Percentiles rank a stretch among this genome's conserved stretches.
phyloP scores from a whole-genome alignment of 495 filamentous ascomycete genomes.

The Saxophila tyrrhenica region DNA sequence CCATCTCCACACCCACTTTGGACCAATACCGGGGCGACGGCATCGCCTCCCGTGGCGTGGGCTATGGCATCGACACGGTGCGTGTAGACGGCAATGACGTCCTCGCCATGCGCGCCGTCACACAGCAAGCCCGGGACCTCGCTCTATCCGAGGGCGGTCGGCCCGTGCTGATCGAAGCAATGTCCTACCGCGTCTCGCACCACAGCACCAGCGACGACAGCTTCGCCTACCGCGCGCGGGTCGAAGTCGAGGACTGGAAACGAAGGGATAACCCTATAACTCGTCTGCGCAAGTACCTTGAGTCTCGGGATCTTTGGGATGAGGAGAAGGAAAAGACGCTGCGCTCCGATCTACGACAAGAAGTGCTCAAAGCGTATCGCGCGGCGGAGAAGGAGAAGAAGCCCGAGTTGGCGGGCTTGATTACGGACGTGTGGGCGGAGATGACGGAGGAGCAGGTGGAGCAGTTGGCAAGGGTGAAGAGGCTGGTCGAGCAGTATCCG shows the following conservation, averaged over 20 bases:
- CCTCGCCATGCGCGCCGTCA: conserved; percentile 82
- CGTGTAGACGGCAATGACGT: conserved; percentile 96
- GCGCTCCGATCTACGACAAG: conserved; percentile 52
- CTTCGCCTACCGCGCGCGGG: conserved; percentile 85
- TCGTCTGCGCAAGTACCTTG: conserved; percentile 82
- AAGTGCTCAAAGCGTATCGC: conserved; percentile 67
- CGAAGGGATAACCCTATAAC: conserved; percentile 89
- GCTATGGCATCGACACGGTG: conserved; percentile 95
- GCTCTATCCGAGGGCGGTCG: conserved; percentile 67
- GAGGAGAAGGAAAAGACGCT: conserved; percentile 70
- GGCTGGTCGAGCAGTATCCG: conserved; percentile 73
- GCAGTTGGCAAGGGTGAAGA: conserved; percentile 70
- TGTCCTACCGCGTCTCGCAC: conserved; percentile 95
- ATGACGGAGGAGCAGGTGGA: conserved; percentile 66
- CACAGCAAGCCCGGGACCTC: conserved; percentile 61
- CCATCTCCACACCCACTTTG: conserved; percentile 85
- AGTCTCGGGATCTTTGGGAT: conserved; percentile 69
- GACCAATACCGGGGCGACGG: conserved; percentile 97
- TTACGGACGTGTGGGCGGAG: conserved; percentile 79
- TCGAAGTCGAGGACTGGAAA: conserved; percentile 98
- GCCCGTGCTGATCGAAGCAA: conserved; percentile 83
- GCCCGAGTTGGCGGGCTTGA: conserved; percentile 63
- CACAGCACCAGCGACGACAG: conserved; percentile 97
- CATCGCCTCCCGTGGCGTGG: conserved; percentile 86
- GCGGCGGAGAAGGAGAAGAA: conserved; percentile 86